phyloP scores from a whole-genome alignment of 148 eudicot species.

The Cornus suecica region DNA sequence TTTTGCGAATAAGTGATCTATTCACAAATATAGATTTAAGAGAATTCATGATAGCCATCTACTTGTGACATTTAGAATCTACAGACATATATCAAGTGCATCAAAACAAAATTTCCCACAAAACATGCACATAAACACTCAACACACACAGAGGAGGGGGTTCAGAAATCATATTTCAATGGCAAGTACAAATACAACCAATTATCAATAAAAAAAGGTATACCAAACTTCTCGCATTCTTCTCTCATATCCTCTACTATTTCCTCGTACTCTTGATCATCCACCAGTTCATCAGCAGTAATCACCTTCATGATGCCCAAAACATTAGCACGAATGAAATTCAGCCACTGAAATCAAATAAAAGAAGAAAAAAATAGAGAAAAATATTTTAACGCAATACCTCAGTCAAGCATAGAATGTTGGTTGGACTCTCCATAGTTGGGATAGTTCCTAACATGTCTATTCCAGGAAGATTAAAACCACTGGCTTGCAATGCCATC shows the following conservation, averaged over 20 bases:
- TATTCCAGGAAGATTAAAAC: conserved; percentile 38
- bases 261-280: conserved; percentile 84
- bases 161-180: neutral
- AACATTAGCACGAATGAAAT: neutral
- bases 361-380: neutral
- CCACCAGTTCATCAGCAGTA: conserved; percentile 63
- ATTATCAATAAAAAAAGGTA: conserved; percentile 8
- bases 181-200: neutral
- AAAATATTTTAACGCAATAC: conserved; percentile 24
- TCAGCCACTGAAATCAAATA: neutral
- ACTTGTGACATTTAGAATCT: too few species aligned
- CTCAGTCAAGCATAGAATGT: conserved; percentile 81
- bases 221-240: conserved; percentile 87
- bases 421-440: conserved; percentile 57
- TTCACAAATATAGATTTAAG: too few species aligned
- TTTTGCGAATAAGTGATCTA: too few species aligned
- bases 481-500: conserved; percentile 60
- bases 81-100: too few species aligned
- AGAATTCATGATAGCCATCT: too few species aligned
- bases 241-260: conserved; percentile 89
- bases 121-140: neutral
- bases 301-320: conserved; percentile 44
- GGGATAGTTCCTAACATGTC: conserved; percentile 9
- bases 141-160: neutral
- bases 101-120: too few species aligned